Conservation (phyloP, 805 yeast genomes). For the Barnettozyma pratensis region DNA sequence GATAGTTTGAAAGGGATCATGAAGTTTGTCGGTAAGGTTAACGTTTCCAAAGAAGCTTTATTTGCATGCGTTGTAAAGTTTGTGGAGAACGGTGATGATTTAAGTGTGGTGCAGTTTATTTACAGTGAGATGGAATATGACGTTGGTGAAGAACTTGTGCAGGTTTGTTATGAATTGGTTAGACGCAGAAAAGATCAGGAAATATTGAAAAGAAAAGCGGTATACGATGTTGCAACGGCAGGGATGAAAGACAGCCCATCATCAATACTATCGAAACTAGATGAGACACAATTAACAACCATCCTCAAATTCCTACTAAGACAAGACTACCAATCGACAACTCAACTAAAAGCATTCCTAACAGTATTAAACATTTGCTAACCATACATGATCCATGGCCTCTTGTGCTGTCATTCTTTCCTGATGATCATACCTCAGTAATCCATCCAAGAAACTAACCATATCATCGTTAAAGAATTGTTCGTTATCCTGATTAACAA, state of each 20-base stretch:
- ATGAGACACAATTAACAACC: not conserved
- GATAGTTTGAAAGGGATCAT: not conserved
- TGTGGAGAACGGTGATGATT: not conserved
- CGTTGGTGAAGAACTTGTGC: not conserved
- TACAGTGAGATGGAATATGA: conserved; percentile 2
- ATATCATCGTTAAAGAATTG: conserved; percentile 48
- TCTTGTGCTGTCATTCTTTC: conserved; percentile 84
- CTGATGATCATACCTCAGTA: conserved; percentile 81
- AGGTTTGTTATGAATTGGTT: not conserved
- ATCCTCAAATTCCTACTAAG: not conserved
- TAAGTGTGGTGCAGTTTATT: not conserved
- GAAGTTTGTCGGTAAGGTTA: not conserved
- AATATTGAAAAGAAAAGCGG: not conserved
- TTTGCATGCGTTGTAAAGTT: not conserved
- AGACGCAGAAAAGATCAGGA: not conserved
- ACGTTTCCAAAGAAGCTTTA: not conserved
- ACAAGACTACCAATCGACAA: not conserved
- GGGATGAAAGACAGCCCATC: not conserved
- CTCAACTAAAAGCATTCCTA: conserved; percentile 7
- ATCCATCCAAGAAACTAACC: conserved; percentile 65
- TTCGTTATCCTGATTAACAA: conserved; percentile 50
- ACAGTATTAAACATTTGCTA: conserved; percentile 30
- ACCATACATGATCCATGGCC: conserved; percentile 75
- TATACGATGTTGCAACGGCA: not conserved
- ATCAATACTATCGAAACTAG: not conserved